Evolutionary conservation across 345 rosid species (phyloP).

Genomic region (Euphorbia tirucalli): DNA sequence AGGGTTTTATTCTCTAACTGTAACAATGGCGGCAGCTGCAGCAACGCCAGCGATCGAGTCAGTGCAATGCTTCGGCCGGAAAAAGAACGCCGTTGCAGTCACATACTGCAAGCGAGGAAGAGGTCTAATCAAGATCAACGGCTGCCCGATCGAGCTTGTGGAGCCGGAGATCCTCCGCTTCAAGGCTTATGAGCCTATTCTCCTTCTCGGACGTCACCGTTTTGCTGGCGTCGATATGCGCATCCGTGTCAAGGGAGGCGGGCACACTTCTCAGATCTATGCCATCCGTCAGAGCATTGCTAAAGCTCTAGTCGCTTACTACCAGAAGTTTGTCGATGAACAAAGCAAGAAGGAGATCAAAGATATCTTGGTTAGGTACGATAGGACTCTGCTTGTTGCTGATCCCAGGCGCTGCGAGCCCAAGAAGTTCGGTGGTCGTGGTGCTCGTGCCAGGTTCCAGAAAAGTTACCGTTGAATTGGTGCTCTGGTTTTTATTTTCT

Average conservation of each 20-base stretch:
- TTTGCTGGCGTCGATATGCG: slow-evolving; percentile 87
- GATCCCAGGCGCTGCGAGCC: slow-evolving; percentile 89
- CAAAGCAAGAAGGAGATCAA: slow-evolving; percentile 85
- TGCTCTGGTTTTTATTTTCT: background rate
- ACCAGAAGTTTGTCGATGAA: slow-evolving; percentile 81
- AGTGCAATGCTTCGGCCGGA: slow-evolving; percentile 81
- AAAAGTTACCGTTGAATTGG: slow-evolving; percentile 69
- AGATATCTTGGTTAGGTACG: slow-evolving; percentile 70
- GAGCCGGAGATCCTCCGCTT: slow-evolving; percentile 87
- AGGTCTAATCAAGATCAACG: slow-evolving; percentile 76
- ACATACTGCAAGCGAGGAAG: slow-evolving; percentile 75
- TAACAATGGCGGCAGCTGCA: slow-evolving; percentile 35
- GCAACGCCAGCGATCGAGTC: slow-evolving; percentile 22
- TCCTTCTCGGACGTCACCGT: slow-evolving; percentile 70
- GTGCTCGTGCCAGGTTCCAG: slow-evolving; percentile 90
- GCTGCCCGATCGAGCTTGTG: slow-evolving; percentile 70
- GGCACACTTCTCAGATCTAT: slow-evolving; percentile 82
- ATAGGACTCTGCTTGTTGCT: slow-evolving; percentile 75
- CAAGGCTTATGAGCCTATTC: slow-evolving; percentile 75
- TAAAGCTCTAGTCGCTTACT: slow-evolving; percentile 71
- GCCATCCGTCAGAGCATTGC: slow-evolving; percentile 93
- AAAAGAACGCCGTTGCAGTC: slow-evolving; percentile 83
- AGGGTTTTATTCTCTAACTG: background rate
- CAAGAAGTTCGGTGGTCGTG: slow-evolving; percentile 87
- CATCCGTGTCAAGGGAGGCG: slow-evolving; percentile 75